A percentile compares a stretch with the other conserved stretches of the same genome.
These are phyloP conservation scores for Mycena vulgaris DNA, from an alignment of 768 basidiomycete genomes.

Conservation along the genomic window DNA sequence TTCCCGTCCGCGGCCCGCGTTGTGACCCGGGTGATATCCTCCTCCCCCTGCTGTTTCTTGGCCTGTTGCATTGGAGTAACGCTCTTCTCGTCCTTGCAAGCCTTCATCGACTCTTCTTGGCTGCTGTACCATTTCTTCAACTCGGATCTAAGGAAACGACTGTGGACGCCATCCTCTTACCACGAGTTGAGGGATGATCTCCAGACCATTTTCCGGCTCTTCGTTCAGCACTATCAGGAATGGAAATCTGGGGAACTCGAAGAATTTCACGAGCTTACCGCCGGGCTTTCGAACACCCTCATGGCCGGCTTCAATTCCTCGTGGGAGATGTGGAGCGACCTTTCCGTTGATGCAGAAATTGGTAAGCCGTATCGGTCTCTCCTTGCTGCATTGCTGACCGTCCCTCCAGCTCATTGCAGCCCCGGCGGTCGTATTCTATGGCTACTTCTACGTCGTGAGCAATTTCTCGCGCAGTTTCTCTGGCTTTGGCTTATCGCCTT, in stretches of 20 bases:
- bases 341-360: neutral
- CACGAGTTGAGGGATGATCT: neutral
- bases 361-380: neutral
- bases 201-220: neutral
- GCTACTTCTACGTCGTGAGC: conserved; percentile 2
- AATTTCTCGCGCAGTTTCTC: neutral
- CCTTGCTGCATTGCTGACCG: neutral
- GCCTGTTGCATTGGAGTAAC: no score
- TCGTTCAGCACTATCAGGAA: neutral
- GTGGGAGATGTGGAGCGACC: neutral
- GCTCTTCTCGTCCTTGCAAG: no score
- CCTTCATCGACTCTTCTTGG: no score
- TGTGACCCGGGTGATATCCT: neutral
- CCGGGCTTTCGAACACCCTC: neutral
- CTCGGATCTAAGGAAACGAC: neutral
- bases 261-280: neutral
- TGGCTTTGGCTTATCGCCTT: neutral
- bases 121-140: neutral
- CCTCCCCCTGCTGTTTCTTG: no score
- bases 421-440: neutral
- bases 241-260: neutral
- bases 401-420: neutral
- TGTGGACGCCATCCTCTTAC: neutral
- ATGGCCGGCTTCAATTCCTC: neutral
- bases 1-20: neutral